Conservation (phyloP, 2,329 filamentous ascomycete genomes). For the Elsinoe necatrix region DNA sequence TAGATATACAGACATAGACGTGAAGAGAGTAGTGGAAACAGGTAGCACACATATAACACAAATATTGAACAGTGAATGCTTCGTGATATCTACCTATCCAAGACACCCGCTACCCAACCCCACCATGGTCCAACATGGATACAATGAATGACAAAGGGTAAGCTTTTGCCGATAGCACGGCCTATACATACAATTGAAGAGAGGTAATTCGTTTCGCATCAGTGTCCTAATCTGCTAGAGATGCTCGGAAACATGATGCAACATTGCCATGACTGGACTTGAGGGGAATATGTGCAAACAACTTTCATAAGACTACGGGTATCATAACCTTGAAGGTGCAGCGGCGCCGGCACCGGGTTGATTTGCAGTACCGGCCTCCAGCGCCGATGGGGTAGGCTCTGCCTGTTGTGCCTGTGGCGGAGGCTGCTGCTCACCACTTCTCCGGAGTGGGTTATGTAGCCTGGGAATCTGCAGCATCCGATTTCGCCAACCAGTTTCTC, state of each 20-base stretch:
- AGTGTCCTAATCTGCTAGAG: neutral
- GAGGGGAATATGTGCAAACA: slow-evolving; percentile 5
- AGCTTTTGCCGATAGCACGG: neutral
- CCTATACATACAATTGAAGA: slow-evolving; percentile 4
- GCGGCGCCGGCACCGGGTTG: neutral
- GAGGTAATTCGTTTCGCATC: neutral
- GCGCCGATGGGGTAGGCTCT: neutral
- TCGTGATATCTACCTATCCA: neutral
- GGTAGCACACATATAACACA: neutral
- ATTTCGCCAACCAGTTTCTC: slow-evolving; percentile 2
- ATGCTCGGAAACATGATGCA: neutral
- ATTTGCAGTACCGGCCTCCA: slow-evolving; percentile 13
- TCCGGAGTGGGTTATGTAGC: slow-evolving; percentile 12
- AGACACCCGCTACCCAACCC: neutral
- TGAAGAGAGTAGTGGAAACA: neutral
- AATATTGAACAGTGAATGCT: neutral
- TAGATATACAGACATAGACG: neutral
- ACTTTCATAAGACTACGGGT: neutral
- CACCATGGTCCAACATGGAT: neutral
- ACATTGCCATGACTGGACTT: neutral
- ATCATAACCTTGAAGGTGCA: neutral
- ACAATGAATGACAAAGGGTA: neutral
- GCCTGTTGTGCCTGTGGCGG: neutral
- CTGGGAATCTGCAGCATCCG: slow-evolving; percentile 11
- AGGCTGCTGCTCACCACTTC: slow-evolving; percentile 1